Base-by-base conservation (phyloP, 116 monocot genomes). In the Dioscorea cayenensis region DNA sequence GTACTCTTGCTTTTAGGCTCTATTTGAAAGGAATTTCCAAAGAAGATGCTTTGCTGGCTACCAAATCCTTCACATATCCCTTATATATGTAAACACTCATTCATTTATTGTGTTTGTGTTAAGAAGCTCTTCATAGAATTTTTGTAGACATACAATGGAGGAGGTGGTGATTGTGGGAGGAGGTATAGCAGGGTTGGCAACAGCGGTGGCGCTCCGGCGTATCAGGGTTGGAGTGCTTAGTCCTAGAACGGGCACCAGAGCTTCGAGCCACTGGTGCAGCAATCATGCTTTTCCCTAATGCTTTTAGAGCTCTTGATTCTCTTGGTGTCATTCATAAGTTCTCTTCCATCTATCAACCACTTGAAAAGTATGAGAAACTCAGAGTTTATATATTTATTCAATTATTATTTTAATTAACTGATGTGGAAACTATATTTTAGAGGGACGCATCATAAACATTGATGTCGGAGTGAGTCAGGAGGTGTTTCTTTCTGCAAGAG, bases 291-390 rank as follows among this genome's bases (percentile, higher is more conserved):
- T 73, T 63, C 50, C 85, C 82, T 16, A 85, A 85, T 21, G 85
- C 76, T 0, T 85, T 75, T 76, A 67, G 69, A 1, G 82, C 81
- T 4, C 82, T 85, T 66, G 29, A 32, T 25, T 78, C 75, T 7
- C 81, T 85, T 7, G 85, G 81, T 9, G 82, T 85, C 17, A 75
- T 63, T 16, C 79, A 79, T 66, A 82, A 86, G 63, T 82, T 86
- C 64, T 67, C 22, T 14, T 66, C 76, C 28, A 16, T 74, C 29
- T 86, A 82, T 36, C 7, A 29, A 20, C 37, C 59, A 1, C 22
- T 66, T 35, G 60, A 58, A 2, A 70, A 51, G 80, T 84, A 74
- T 32, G 32, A 7, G 49, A 1, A 25, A 11, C 32, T 76, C 49
- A 14, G 13, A n/a, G 2, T 6, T 28, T 65, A 49, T 59, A 19